These are phyloP conservation scores for Apiotrichum sp. DNA, from an alignment of 1,284 basidiomycete species.

Conservation along the genomic window DNA sequence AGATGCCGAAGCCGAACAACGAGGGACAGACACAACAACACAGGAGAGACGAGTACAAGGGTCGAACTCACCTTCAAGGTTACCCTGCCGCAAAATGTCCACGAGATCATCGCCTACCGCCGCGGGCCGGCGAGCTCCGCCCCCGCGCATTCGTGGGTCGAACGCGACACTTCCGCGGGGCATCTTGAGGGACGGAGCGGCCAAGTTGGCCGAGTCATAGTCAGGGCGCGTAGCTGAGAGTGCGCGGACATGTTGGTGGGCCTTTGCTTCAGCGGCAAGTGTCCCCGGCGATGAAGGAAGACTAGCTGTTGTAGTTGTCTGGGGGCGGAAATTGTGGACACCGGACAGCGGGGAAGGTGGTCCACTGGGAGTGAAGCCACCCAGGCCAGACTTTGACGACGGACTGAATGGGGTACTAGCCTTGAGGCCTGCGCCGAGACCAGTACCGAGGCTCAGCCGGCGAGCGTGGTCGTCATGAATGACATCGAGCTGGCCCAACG, in stretches of 20 bases:
- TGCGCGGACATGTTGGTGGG: no score
- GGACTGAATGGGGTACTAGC: no score
- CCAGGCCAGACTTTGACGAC: not conserved
- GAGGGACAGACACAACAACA: no score
- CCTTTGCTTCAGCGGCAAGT: no score
- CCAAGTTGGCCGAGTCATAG: slow-evolving; percentile 7
- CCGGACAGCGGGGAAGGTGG: not conserved
- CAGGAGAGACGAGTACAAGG: no score
- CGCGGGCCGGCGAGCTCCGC: slow-evolving; percentile 25
- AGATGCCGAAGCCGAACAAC: no score
- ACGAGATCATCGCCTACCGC: slow-evolving; percentile 46
- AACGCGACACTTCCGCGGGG: slow-evolving; percentile 30
- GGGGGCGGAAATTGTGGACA: not conserved
- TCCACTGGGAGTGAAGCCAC: not conserved
- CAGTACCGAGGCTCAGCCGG: slow-evolving; percentile 34
- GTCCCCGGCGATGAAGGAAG: slow-evolving; percentile 1
- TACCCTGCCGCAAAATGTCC: slow-evolving; percentile 32
- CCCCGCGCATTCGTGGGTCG: slow-evolving; percentile 15
- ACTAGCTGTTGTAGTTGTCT: not conserved
- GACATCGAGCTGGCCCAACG: not conserved
- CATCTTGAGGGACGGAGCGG: not conserved
- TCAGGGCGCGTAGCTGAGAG: not conserved
- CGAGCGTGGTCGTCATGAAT: slow-evolving; percentile 20
- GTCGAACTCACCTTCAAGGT: slow-evolving; percentile 41
- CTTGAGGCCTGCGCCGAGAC: slow-evolving; percentile 28